Base-by-base conservation (phyloP, 148 eudicot species). In the Vaccinium corymbosum region DNA sequence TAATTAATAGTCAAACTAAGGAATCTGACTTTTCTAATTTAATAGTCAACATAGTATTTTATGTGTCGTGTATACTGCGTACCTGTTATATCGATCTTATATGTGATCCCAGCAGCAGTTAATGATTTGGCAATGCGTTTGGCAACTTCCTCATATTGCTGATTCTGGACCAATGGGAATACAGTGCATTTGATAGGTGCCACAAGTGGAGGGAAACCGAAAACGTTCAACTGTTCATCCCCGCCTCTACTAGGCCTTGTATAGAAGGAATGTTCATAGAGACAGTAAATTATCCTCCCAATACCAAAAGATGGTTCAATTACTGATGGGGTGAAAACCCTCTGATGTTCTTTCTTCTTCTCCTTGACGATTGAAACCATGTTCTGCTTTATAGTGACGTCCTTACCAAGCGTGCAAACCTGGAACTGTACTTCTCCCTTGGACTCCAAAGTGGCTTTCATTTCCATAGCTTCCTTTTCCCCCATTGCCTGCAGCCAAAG, bases 241-340 rank as follows among this genome's bases (percentile, higher is more conserved):
- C 98, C 98, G 42, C 87, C 94, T 90, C 88, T 95, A 83, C 95
- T 91, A 76, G 98, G 84, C 85, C 98, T 91, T 19, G 95, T 94
- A 84, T 95, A 94, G 90, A 95, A 95, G 80, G 90, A 90, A 87
- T 95, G 98, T 88, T 95, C 98, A 42, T 91, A 95, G 16, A 95
- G 89, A 86, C 98, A 95, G 79, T 95, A 95, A 75, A 95, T 95
- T 53, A 95, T 95, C 76, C 98, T 92, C n/a, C 98, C 98, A 85
- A 95, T 95, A 64, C 98, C 98, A 88, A 95, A 95, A 27, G 98
- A 95, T 82, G 98, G 98, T 87, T 95, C 98, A 57, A 95, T 93
- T 53, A 95, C 98, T 62, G 98, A 94, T 76, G 98, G 98, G 0
- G 95, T 95, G 86, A 95, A 95, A 85, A 92, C 94, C 89, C 98